Evolutionary conservation across 2,329 filamentous ascomycete species (phyloP).

Genomic region (Aspergillus intermedius): DNA sequence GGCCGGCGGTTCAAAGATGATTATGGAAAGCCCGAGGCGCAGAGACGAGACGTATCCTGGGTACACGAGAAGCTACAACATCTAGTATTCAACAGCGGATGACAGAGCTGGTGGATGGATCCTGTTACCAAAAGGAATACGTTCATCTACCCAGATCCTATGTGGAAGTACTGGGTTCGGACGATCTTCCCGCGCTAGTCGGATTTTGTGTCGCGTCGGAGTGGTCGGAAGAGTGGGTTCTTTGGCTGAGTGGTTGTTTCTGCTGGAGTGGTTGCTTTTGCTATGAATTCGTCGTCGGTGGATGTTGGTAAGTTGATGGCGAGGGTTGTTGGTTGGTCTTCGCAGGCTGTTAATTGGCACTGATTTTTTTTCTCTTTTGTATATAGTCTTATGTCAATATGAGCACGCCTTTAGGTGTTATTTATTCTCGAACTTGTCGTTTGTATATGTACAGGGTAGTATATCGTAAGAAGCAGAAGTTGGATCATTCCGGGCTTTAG

Average conservation of each 20-base stretch:
- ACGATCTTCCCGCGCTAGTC: slow-evolving; percentile 6
- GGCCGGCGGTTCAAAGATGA: slow-evolving; percentile 2
- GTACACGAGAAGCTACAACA: slow-evolving; percentile 8
- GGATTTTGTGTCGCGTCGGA: background rate
- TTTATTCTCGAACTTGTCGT: no score
- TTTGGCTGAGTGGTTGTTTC: background rate
- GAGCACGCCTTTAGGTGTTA: no score
- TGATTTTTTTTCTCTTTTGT: background rate
- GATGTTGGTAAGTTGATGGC: background rate
- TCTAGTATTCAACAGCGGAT: slow-evolving; percentile 12
- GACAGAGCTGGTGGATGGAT: slow-evolving; percentile 11
- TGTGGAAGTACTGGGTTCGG: slow-evolving; percentile 14
- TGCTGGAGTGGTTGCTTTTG: background rate
- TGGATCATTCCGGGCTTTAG: no score
- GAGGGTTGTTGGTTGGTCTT: background rate
- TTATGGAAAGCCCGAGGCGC: slow-evolving; percentile 9
- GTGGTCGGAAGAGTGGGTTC: background rate
- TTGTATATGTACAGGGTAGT: no score
- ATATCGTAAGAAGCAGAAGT: no score
- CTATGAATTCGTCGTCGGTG: background rate
- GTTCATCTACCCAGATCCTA: slow-evolving; percentile 14
- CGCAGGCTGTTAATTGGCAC: background rate
- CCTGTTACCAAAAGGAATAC: no score
- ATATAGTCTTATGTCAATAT: background rate
- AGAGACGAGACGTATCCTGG: slow-evolving; percentile 9